Percentiles rank a stretch among this genome's conserved stretches.
Evolutionary conservation across 2,329 filamentous ascomycete genomes (phyloP).

Genomic region (Phyllosticta citrichinensis): DNA sequence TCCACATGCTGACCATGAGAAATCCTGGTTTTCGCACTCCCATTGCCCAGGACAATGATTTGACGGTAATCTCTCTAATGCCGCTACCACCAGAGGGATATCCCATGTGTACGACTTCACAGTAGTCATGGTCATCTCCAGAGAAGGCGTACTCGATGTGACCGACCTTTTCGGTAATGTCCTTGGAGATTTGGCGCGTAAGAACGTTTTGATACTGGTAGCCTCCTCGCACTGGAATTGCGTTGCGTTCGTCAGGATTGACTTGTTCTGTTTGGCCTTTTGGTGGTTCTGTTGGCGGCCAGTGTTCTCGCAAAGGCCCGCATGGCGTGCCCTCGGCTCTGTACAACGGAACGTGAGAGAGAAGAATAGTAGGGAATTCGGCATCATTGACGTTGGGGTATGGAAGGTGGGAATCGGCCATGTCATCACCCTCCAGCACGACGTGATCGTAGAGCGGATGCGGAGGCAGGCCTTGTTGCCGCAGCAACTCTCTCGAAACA

Average conservation of each 20-base stretch:
- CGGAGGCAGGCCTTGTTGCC: constrained; percentile 50
- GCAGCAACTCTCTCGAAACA: constrained; percentile 57
- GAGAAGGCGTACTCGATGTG: constrained; percentile 83
- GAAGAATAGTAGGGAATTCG: constrained; percentile 75
- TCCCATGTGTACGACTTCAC: constrained; percentile 70
- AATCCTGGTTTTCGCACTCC: constrained; percentile 82
- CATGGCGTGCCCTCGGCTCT: constrained; percentile 75
- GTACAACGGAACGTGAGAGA: constrained; percentile 86
- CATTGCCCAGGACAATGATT: constrained; percentile 94
- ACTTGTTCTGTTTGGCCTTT: constrained; percentile 46
- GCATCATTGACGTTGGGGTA: constrained; percentile 33
- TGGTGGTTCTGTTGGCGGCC: constrained; percentile 57
- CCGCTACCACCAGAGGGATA: constrained; percentile 49
- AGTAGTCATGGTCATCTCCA: constrained; percentile 97
- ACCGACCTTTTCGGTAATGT: constrained; percentile 66
- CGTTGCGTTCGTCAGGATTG: constrained; percentile 58
- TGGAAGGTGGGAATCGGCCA: constrained; percentile 20
- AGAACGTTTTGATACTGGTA: constrained; percentile 98
- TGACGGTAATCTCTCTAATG: constrained; percentile 78
- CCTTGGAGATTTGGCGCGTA: constrained; percentile 61
- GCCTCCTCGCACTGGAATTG: constrained; percentile 65
- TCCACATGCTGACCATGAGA: constrained; percentile 81
- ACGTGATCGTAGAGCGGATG: constrained; percentile 48
- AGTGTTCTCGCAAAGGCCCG: constrained; percentile 75
- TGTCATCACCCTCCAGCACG: constrained; percentile 47